Evolutionary conservation across 2,329 filamentous ascomycete species (phyloP), one percentile per base, ranked within the genome.

Genomic region (Clonostachys byssicola): DNA sequence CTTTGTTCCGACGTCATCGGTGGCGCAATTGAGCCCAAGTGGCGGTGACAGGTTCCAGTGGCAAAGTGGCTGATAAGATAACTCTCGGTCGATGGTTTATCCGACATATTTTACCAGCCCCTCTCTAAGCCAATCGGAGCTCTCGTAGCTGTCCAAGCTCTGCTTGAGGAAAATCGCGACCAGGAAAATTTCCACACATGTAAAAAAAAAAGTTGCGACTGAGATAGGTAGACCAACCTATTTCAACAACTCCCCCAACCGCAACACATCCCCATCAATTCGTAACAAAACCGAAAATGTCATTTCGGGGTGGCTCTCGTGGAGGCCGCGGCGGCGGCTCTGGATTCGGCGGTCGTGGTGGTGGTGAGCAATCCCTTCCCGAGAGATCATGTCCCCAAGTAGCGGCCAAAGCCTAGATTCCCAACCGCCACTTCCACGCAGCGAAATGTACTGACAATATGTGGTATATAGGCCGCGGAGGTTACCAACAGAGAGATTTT

Each of bases 401-500:
- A 30, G 33, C 14, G 35, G 36, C 10, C 9, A 43, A 39, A 2
- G 13, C 35, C 23, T 10, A 3, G 23, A 30, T 30, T 30, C 23
- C 23, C 23, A 30, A 30, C 23, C 23, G 23, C 23, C 23, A 30
- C 23, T 30, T 30, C 10, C 23, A 30, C 8, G 23, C 23, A 30
- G 23, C 23, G 23, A 30, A 30, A 30, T 30, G 23, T 30, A 30
- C 23, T 30, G 23, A 30, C 23, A 30, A 30, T 10, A 30, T 39
- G 36, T 18, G 36, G 17, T 18, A 14, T 39, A 40, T 44, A 65
- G 64, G 64, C 50, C 64, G 65, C 44, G 65, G 65, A 53, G 64
- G 65, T 48, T 68, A 62, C 61, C 62, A 64, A 51, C 65, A 67
- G 58, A 60, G 66, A 51, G 66, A 68, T 53, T 62, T 68, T 57